These are phyloP conservation scores for Gnomoniopsis sp. DNA, from an alignment of 2,329 filamentous ascomycete genomes.

Conservation along the genomic window DNA sequence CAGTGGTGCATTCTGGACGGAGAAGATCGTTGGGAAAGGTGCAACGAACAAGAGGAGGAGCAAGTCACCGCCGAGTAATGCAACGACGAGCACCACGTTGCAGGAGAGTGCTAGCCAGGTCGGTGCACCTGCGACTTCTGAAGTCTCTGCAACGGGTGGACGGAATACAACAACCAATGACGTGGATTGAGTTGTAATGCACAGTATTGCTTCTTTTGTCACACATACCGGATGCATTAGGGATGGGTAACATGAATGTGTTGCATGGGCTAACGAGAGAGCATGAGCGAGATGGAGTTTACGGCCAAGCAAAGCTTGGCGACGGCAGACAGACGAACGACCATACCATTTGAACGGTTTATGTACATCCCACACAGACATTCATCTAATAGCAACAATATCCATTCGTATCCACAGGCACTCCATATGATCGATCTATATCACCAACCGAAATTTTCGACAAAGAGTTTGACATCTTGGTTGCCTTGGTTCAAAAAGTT, in stretches of 20 bases:
- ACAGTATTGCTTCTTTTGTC: background rate
- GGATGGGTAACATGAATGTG: background rate
- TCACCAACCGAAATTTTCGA: background rate
- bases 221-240: background rate
- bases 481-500: background rate
- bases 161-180: conserved; percentile 5
- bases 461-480: too few species aligned
- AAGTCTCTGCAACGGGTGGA: background rate
- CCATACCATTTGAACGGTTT: background rate
- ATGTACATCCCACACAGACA: background rate
- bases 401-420: background rate
- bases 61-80: background rate
- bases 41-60: conserved; percentile 16
- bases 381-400: too few species aligned
- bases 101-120: background rate
- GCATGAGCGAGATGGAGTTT: background rate
- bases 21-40: conserved; percentile 42
- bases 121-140: background rate
- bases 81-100: background rate
- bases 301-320: background rate
- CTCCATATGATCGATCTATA: background rate
- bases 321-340: background rate
- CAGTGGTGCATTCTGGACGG: conserved; percentile 44
- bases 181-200: conserved; percentile 10
- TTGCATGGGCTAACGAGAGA: background rate